Evolutionary conservation across 225 moss, liverwort and hornwort genomes (phyloP), one percentile per base, ranked within the genome.

Genomic region (Climacium dendroides): DNA sequence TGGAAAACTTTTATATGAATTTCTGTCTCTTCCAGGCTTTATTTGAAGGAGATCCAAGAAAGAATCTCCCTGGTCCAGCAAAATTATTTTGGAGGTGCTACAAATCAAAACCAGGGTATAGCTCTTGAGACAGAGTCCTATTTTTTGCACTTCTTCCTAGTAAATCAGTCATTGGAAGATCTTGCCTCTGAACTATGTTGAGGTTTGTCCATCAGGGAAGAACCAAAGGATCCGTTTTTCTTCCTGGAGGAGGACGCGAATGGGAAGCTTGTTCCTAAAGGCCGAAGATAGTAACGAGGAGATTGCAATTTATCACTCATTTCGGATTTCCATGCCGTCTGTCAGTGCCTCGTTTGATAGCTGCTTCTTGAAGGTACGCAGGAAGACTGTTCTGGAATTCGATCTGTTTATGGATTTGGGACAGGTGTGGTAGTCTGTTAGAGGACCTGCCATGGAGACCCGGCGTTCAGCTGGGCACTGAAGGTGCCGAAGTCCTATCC

Each of bases 41-140:
- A 55, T 98, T 97, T 92, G 98, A 98, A 93, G 96, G 97, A 76
- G 89, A 96, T 90, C 89, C 73, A 78, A 90, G 95, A 74, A 95
- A 92, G 73, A 97, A 88, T 74, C 62, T 98, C 75, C 96, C 96
- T 74, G 95, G 96, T 81, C 96, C 97, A 62, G 92, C 91, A 19
- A 94, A 94, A 90, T 85, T 97, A n/a, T 94, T 96, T 73, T 96
- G 95, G 94, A 89, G 92, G 83, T 98, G 98, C 91, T 93, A 96
- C 85, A 91, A 91, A 62, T 97, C 98, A 80, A 96, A 94, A 90
- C 96, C 94, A 55, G 96, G 98, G 98, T 96, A 91, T 76, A 86
- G 34, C 57, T 89, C 72, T 53, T 62, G 29, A 77, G 80, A 79
- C 16, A 55, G 41, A 66, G 55, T 53, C 48, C 24, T 39, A 22